Evolutionary conservation across 2,329 filamentous ascomycete genomes (phyloP), one percentile per base, ranked within the genome.

Genomic region (Thermochaetoides dissita): DNA sequence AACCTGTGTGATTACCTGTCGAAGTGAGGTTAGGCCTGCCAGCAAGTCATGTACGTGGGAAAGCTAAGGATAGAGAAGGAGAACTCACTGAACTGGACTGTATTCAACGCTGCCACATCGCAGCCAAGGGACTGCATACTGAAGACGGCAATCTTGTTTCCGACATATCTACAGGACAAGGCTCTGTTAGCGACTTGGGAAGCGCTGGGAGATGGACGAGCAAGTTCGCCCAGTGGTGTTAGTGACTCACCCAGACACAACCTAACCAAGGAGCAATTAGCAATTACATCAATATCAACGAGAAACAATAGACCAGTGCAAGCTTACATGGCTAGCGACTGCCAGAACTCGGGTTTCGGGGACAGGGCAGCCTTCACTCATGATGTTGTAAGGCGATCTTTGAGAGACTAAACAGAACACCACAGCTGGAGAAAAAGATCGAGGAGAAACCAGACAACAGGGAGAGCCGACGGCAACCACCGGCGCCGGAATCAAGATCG

Each of bases 121-220:
- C 87, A 95, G 38, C 91, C 91, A 39, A 98, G 66, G 1, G 84
- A 82, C 62, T 98, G 89, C 72, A 98, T 81, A 51, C 88, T 85
- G 57, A 94, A 93, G 1, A 87, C 87, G 35, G 88, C 88, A 70
- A 98, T 94, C 56, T 89, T 94, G 61, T 98, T 98, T 40, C 91
- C 91, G 52, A 98, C 91, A 72, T 95, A 89, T 59, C 91, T 49
- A 38, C 7, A 8, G 17, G 6, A 6, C 4, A 24, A 10, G 6
- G 24, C 10, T 28, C 10, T 34, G 40, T 46, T 28, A 39, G 42
- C 37, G 31, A 9, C 30, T 35, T 5, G 11, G 42, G 24, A n/a
- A 7, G n/a, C 30, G 10, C 8, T 6, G 9, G 8, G 39, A 47
- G 32, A 41, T 12, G 31, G 32, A 35, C 17, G 17, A n/a, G 17